Evolutionary conservation across 2,329 filamentous ascomycete genomes (phyloP).

Genomic region (Apiospora pterosperma): DNA sequence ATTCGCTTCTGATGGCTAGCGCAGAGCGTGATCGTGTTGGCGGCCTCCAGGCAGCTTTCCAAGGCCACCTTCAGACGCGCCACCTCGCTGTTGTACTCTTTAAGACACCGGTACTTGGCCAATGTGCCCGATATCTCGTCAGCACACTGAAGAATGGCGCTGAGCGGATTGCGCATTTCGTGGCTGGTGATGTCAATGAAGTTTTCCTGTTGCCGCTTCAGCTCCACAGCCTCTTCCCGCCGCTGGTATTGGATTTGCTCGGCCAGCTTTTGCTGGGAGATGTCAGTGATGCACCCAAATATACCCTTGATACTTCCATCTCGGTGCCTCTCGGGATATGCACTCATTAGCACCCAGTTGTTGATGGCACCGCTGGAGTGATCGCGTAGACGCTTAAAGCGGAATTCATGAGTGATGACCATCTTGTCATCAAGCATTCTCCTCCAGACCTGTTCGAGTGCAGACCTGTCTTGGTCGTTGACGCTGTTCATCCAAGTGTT

Average conservation of each 20-base stretch:
- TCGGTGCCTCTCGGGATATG: constrained; percentile 67
- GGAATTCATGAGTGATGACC: constrained; percentile 68
- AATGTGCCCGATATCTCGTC: constrained; percentile 64
- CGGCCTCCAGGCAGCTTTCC: constrained; percentile 64
- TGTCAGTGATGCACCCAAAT: constrained; percentile 80
- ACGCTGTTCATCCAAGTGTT: constrained; percentile 72
- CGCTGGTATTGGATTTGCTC: constrained; percentile 76
- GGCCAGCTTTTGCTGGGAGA: constrained; percentile 80
- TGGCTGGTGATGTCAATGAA: constrained; percentile 74
- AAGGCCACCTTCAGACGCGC: constrained; percentile 39
- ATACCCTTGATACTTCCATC: constrained; percentile 67
- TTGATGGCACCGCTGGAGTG: constrained; percentile 59
- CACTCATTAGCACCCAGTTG: constrained; percentile 75
- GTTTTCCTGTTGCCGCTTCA: constrained; percentile 70
- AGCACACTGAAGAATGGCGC: constrained; percentile 71
- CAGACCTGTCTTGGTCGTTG: constrained; percentile 59
- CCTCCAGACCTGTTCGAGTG: constrained; percentile 59
- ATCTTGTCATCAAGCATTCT: constrained; percentile 58
- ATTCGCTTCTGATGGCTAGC: constrained; percentile 75
- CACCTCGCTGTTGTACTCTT: constrained; percentile 38
- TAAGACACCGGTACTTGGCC: constrained; percentile 34
- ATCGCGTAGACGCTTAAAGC: constrained; percentile 67
- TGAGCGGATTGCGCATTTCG: constrained; percentile 74
- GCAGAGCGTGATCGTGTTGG: constrained; percentile 78
- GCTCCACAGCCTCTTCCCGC: constrained; percentile 75